Base-by-base conservation (phyloP, 2,329 filamentous ascomycete species). In the Sclerotiophoma versabilis region DNA sequence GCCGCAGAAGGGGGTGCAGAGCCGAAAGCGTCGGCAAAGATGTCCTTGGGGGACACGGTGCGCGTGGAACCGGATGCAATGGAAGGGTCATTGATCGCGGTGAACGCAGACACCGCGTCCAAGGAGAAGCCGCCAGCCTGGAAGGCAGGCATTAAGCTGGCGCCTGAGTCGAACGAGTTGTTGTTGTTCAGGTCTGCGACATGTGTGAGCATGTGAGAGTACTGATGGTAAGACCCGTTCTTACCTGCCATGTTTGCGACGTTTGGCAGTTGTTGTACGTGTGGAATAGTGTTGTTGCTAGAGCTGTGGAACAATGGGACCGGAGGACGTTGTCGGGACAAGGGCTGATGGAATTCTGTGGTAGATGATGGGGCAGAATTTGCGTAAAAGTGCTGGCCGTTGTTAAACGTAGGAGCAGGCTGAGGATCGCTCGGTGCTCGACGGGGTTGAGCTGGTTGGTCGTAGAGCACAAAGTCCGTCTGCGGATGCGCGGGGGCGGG, bases 21-120 rank as follows among this genome's bases (percentile, higher is more conserved):
- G 71, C 85, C 81, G 69, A 86, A 86, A 54, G 83, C 81, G 68
- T 90, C 86, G 63, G 86, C 84, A 65, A 93, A 81, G 62, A 96
- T 81, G 69, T 96, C 92, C 75, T 90, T 88, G 17, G 92, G 92
- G 58, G 92, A 96, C 58, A 96, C 84, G 34, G 92, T 96, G 55
- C 73, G 75, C 45, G 67, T 66, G 26, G 75, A 74, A 48, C 68
- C 69, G 49, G 71, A 60, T 30, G 66, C 66, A 57, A 69, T 64
- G 39, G 77, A 71, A 58, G 75, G 68, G 66, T 76, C 68, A 68
- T 81, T 81, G 72, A 81, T 74, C 33, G 77, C 66, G 53, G 77
- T 78, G 70, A 81, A 80, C 55, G 69, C 68, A 50, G 67, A 64
- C 26, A 66, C 54, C 44, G 63, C 56, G 51, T 73, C 71, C 68